These are phyloP conservation scores for Dioscorea alata DNA, from an alignment of 106 monocot genomes.

Conservation along the genomic window DNA sequence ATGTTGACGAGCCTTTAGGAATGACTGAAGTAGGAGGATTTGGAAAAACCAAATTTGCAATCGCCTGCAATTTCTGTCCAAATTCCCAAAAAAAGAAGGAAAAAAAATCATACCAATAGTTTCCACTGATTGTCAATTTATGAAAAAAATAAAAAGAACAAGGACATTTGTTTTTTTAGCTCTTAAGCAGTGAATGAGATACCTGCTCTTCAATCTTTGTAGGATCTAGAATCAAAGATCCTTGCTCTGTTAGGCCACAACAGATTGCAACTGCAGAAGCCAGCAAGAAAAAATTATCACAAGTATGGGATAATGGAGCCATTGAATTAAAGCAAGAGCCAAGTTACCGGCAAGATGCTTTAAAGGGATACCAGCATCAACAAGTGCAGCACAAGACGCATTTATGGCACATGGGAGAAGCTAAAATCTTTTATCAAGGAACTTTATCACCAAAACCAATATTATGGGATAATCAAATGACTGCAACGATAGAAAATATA, in stretches of 20 bases:
- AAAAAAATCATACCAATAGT: neutral
- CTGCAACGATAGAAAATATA: too few relatives aligned
- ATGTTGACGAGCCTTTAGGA: slow-evolving; percentile 26
- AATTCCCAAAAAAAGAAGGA: neutral
- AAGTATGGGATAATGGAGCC: neutral
- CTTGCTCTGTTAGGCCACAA: slow-evolving; percentile 61
- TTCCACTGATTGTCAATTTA: neutral
- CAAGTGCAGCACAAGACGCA: slow-evolving; percentile 94
- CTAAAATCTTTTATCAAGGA: slow-evolving; percentile 57
- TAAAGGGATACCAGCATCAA: slow-evolving; percentile 88
- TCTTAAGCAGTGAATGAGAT: slow-evolving; percentile 1
- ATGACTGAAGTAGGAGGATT: slow-evolving; percentile 52
- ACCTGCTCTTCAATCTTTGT: slow-evolving; percentile 78
- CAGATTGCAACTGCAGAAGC: slow-evolving; percentile 65
- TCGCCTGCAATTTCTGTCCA: slow-evolving; percentile 71
- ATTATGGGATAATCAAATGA: neutral
- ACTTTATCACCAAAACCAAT: neutral
- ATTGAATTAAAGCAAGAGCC: neutral
- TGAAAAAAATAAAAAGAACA: neutral
- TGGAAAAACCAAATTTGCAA: slow-evolving; percentile 72
- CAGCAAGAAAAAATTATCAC: slow-evolving; percentile 10
- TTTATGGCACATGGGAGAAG: slow-evolving; percentile 98
- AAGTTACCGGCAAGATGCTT: slow-evolving; percentile 83
- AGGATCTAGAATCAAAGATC: slow-evolving; percentile 72
- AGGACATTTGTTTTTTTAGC: neutral